Conservation (phyloP, 1,284 basidiomycete species). For the Xerocomus cyaneibrunnescens region DNA sequence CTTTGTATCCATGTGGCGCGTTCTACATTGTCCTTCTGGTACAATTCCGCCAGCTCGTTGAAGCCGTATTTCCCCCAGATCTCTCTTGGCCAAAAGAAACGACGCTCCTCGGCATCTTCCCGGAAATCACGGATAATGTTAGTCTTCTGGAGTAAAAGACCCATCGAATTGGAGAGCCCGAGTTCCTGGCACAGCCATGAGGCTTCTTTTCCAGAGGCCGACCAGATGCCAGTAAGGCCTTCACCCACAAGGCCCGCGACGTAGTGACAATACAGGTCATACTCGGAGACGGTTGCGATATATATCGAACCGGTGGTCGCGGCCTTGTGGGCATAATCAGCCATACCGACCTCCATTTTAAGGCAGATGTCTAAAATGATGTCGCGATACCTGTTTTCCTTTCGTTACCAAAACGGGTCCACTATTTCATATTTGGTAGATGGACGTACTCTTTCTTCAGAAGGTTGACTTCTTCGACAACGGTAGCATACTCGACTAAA, state of each 20-base stretch:
- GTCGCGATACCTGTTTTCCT: slow-evolving; percentile 61
- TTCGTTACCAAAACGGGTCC: background rate
- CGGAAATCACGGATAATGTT: slow-evolving; percentile 97
- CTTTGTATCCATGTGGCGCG: slow-evolving; percentile 79
- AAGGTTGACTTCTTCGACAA: slow-evolving; percentile 80
- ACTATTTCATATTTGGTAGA: background rate
- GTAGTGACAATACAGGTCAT: slow-evolving; percentile 98
- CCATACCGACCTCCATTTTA: slow-evolving; percentile 96
- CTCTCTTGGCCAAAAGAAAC: slow-evolving; percentile 95
- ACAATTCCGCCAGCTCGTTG: slow-evolving; percentile 65
- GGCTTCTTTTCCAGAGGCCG: slow-evolving; percentile 85
- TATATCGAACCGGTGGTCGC: slow-evolving; percentile 68
- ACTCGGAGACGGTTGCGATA: slow-evolving; percentile 77
- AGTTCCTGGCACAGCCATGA: slow-evolving; percentile 79
- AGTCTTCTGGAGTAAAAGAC: slow-evolving; percentile 96
- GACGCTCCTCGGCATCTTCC: slow-evolving; percentile 85
- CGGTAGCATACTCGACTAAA: slow-evolving; percentile 82
- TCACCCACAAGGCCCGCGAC: slow-evolving; percentile 98
- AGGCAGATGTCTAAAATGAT: slow-evolving; percentile 82
- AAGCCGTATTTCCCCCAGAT: slow-evolving; percentile 87
- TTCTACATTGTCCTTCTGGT: slow-evolving; percentile 50
- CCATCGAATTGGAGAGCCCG: slow-evolving; percentile 92
- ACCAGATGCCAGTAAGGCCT: slow-evolving; percentile 89
- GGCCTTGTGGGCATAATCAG: slow-evolving; percentile 87
- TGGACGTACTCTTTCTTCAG: slow-evolving; percentile 61